phyloP scores from a whole-genome alignment of 2,329 filamentous ascomycete species.

The Aureobasidium sp. region DNA sequence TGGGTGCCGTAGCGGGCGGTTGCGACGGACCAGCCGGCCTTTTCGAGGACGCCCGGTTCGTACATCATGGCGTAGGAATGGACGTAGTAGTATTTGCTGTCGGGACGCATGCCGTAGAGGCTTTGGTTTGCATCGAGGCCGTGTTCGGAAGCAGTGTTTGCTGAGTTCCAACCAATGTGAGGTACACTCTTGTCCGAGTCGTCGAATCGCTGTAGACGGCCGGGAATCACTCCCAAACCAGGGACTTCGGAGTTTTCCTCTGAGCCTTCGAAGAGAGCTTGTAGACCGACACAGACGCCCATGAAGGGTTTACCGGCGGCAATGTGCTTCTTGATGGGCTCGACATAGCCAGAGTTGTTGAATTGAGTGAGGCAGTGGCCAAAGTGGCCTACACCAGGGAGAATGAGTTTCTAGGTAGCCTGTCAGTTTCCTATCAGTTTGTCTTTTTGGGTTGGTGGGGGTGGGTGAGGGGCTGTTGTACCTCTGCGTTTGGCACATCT shows the following conservation, averaged over 20 bases:
- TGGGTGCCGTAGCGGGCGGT: constrained; percentile 81
- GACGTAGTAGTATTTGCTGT: constrained; percentile 97
- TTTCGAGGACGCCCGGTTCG: constrained; percentile 61
- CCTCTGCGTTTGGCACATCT: constrained; percentile 77
- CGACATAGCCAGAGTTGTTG: constrained; percentile 69
- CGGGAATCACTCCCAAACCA: constrained; percentile 68
- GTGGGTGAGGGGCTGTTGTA: constrained; percentile 29
- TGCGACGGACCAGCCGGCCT: constrained; percentile 82
- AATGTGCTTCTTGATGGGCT: constrained; percentile 76
- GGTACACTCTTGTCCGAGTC: constrained; percentile 79
- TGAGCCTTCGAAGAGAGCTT: constrained; percentile 82
- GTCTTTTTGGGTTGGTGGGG: background rate
- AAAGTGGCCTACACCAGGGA: constrained; percentile 95
- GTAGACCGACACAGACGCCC: constrained; percentile 91
- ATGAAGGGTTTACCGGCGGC: constrained; percentile 92
- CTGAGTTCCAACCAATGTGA: constrained; percentile 98
- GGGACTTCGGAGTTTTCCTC: constrained; percentile 63
- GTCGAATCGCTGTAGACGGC: constrained; percentile 65
- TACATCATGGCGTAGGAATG: constrained; percentile 89
- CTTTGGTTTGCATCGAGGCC: constrained; percentile 36
- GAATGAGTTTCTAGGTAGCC: constrained; percentile 67
- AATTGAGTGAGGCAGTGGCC: constrained; percentile 90
- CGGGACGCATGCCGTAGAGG: constrained; percentile 69
- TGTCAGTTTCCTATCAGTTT: constrained; percentile 19
- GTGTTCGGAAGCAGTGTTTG: constrained; percentile 48